phyloP scores from a whole-genome alignment of 306 rosid genomes.

The Cicer bijugum region DNA sequence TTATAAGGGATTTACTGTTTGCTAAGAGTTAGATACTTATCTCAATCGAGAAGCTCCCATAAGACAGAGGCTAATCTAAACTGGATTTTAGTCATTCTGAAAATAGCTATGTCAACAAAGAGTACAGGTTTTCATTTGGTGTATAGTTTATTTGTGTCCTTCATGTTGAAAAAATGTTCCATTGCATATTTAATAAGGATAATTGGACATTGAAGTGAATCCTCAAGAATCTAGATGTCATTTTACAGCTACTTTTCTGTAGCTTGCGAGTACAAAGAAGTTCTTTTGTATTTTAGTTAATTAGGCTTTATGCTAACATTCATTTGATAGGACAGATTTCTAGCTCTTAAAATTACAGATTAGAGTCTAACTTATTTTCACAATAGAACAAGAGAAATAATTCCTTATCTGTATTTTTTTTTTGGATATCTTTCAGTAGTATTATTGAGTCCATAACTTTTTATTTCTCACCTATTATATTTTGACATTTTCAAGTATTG shows the following conservation, averaged over 20 bases:
- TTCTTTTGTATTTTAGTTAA: conserved; percentile 5
- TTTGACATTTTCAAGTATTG: neutral
- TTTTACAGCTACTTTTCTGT: conserved; percentile 17
- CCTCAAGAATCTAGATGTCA: conserved; percentile 15
- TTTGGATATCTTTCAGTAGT: conserved; percentile 4
- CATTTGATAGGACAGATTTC: neutral
- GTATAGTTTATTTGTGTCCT: neutral
- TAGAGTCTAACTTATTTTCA: conserved; percentile 15
- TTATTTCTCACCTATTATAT: neutral
- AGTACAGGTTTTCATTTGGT: neutral
- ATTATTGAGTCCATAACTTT: conserved; percentile 8
- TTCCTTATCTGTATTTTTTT: conserved; percentile 3
- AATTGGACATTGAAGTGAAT: conserved; percentile 19
- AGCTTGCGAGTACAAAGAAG: conserved; percentile 12
- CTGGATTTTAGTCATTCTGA: neutral
- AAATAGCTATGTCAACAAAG: neutral
- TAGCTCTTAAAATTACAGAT: conserved; percentile 7
- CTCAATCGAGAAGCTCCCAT: neutral
- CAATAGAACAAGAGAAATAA: neutral
- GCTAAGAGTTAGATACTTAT: neutral
- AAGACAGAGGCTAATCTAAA: neutral
- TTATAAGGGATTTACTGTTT: neutral
- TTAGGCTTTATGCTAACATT: conserved; percentile 30
- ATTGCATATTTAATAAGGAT: conserved; percentile 23
- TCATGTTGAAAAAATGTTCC: conserved; percentile 5